Conservation (phyloP, 1,139 yeast genomes). For the Suhomyces yuchorum region DNA sequence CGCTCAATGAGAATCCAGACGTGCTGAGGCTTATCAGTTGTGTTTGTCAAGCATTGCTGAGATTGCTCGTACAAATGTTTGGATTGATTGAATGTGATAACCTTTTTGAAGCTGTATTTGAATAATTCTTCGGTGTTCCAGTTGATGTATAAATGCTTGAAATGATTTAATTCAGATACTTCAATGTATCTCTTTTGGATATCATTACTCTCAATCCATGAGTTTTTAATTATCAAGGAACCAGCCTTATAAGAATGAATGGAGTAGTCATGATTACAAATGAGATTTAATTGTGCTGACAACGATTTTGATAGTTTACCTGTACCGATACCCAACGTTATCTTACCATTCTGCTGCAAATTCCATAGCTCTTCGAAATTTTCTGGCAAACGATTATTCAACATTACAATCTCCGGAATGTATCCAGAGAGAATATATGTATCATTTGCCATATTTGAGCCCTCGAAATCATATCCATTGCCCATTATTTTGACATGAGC, state of each 20-base stretch:
- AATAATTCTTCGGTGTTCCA: slow-evolving; percentile 56
- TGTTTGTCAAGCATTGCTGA: slow-evolving; percentile 50
- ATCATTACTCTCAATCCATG: slow-evolving; percentile 40
- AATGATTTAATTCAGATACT: slow-evolving; percentile 43
- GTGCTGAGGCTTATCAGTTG: slow-evolving; percentile 26
- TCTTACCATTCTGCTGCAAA: slow-evolving; percentile 31
- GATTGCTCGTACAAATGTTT: slow-evolving; percentile 40
- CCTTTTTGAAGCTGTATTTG: slow-evolving; percentile 25
- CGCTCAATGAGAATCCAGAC: slow-evolving; percentile 56
- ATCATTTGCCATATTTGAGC: slow-evolving; percentile 83
- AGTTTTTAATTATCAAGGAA: slow-evolving; percentile 48
- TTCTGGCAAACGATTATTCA: slow-evolving; percentile 26
- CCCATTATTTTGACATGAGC: slow-evolving; percentile 70
- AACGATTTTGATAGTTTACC: slow-evolving; percentile 48
- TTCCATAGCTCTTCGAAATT: slow-evolving; percentile 36
- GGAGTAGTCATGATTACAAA: slow-evolving; percentile 73
- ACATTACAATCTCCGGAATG: slow-evolving; percentile 64
- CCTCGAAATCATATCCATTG: slow-evolving; percentile 61
- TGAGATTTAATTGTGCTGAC: slow-evolving; percentile 40
- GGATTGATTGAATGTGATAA: slow-evolving; percentile 36
- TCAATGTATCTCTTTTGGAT: slow-evolving; percentile 22
- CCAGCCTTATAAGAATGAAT: slow-evolving; percentile 23
- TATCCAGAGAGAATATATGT: slow-evolving; percentile 68
- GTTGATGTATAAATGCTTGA: slow-evolving; percentile 62
- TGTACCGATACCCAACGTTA: slow-evolving; percentile 70